phyloP scores from a whole-genome alignment of 2,329 filamentous ascomycete genomes.

The Aspergillus sp. region DNA sequence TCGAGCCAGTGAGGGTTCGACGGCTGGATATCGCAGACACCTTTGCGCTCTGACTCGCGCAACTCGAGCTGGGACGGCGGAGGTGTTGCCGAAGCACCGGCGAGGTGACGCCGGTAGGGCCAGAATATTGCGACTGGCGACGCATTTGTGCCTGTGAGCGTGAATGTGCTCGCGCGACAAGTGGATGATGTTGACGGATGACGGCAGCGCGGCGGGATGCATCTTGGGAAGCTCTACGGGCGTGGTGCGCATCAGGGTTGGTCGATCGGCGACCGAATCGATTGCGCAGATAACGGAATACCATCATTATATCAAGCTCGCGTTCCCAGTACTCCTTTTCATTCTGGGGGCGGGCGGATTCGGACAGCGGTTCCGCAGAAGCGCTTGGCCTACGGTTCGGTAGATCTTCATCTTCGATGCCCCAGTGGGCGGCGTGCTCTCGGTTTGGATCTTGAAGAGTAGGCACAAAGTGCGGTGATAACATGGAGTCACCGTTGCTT shows the following conservation, averaged over 20 bases:
- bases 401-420: conserved; percentile 65
- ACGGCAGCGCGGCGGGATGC: conserved; percentile 77
- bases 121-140: conserved; percentile 50
- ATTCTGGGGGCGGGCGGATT: conserved; percentile 51
- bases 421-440: conserved; percentile 65
- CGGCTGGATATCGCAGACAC: conserved; percentile 71
- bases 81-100: conserved; percentile 50
- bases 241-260: conserved; percentile 39
- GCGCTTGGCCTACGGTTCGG: conserved; percentile 17
- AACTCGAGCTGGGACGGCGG: conserved; percentile 65
- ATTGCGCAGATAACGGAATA: conserved; percentile 83
- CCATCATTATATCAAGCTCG: conserved; percentile 85
- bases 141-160: conserved; percentile 58
- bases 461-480: conserved; percentile 54
- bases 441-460: conserved; percentile 48
- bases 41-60: conserved; percentile 85
- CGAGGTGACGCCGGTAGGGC: conserved; percentile 34
- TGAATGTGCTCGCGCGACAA: conserved; percentile 65
- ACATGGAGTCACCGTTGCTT: conserved; percentile 33
- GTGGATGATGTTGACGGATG: conserved; percentile 85
- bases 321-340: conserved; percentile 87
- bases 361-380: conserved; percentile 34
- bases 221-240: conserved; percentile 60
- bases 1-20: conserved; percentile 63
- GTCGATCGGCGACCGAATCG: conserved; percentile 65